Percentiles rank a stretch among this genome's conserved stretches.
Conservation (phyloP, 2,329 filamentous ascomycete species). For the Cercospora zeae-maydis region DNA sequence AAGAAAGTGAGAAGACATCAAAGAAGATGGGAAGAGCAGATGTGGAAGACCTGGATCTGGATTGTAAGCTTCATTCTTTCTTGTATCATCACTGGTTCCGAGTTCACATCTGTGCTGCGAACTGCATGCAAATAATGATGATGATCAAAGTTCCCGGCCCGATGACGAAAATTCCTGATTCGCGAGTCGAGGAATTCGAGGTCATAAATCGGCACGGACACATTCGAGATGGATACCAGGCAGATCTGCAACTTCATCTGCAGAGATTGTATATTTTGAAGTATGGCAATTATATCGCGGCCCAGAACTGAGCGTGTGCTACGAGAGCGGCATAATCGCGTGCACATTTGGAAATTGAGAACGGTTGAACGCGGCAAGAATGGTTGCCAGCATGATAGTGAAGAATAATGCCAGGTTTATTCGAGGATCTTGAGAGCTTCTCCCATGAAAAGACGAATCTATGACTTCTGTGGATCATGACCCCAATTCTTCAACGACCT, state of each 20-base stretch:
- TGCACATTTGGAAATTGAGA: not conserved
- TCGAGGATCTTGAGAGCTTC: too few relatives aligned
- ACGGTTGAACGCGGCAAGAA: not conserved
- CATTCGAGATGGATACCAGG: constrained; percentile 5
- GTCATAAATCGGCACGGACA: constrained; percentile 1
- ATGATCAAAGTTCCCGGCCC: not conserved
- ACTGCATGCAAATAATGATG: not conserved
- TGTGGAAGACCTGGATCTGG: not conserved
- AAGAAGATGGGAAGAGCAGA: not conserved
- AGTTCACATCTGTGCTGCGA: not conserved
- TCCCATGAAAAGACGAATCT: not conserved
- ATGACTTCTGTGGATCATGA: constrained; percentile 29
- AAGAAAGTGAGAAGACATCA: not conserved
- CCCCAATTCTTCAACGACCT: constrained; percentile 61
- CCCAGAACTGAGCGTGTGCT: not conserved
- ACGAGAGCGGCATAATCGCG: not conserved
- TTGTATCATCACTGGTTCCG: not conserved
- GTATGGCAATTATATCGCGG: not conserved
- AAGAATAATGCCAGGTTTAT: too few relatives aligned
- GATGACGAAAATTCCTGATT: not conserved
- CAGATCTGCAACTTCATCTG: not conserved
- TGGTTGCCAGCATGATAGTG: too few relatives aligned
- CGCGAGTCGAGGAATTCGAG: too few relatives aligned
- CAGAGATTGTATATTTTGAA: not conserved
- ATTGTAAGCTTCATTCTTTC: not conserved